Percentiles rank a stretch among this genome's conserved stretches.
phyloP scores from a whole-genome alignment of 495 filamentous ascomycete genomes.

The Hyaloscypha hepaticicola region DNA sequence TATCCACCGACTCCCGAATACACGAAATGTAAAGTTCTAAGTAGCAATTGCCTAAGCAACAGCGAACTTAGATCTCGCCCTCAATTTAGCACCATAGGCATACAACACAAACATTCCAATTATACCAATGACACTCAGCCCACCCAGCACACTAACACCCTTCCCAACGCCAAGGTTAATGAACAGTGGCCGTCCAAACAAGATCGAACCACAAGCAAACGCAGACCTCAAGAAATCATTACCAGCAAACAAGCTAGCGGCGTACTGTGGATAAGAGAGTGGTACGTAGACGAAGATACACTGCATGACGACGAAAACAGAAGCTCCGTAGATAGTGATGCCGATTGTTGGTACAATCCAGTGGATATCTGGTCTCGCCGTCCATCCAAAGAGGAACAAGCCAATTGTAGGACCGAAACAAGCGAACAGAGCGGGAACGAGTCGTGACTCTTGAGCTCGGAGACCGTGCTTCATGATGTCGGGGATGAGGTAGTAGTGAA shows the following conservation, averaged over 20 bases:
- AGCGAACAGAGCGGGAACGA: constrained; percentile 57
- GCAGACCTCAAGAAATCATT: constrained; percentile 59
- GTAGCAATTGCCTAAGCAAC: constrained; percentile 15
- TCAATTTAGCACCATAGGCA: constrained; percentile 49
- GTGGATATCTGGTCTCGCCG: constrained; percentile 50
- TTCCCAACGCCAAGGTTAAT: constrained; percentile 55
- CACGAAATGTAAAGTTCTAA: neutral
- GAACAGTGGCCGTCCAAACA: constrained; percentile 59
- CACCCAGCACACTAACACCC: constrained; percentile 56
- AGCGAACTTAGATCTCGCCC: constrained; percentile 47
- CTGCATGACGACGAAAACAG: constrained; percentile 49
- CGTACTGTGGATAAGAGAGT: constrained; percentile 60
- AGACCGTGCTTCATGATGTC: constrained; percentile 44
- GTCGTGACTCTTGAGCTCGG: constrained; percentile 51
- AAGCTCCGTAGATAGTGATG: constrained; percentile 52
- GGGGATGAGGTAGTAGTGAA: constrained; percentile 51
- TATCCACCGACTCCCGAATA: neutral
- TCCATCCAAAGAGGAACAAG: constrained; percentile 66
- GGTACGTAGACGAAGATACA: constrained; percentile 67
- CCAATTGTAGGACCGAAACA: constrained; percentile 55
- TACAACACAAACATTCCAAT: constrained; percentile 57
- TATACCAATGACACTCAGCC: constrained; percentile 54
- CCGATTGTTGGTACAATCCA: constrained; percentile 66
- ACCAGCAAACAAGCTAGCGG: constrained; percentile 59
- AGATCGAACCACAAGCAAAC: constrained; percentile 55